Base-by-base conservation (phyloP, 495 filamentous ascomycete species). In the Penicilliopsis zonata region DNA sequence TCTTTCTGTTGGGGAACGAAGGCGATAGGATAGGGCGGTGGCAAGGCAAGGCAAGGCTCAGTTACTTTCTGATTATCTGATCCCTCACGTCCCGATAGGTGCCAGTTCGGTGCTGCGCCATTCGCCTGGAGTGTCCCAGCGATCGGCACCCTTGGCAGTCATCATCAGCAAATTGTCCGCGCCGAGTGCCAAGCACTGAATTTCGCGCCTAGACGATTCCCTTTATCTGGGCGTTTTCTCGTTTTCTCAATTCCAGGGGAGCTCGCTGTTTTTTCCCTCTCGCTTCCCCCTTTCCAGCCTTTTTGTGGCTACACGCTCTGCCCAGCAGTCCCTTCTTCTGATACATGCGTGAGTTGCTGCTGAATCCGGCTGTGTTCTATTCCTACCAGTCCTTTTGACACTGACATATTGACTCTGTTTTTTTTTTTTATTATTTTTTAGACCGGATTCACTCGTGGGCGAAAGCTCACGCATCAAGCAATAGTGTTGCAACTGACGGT, bases 361-460 rank as follows among this genome's bases (percentile, higher is more conserved):
- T n/a, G n/a, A n/a, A 4, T 30, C 13, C 12, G 7, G 5, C 13
- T 5, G 9, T 13, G 5, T 28, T 13, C 28, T 30, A 23, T 10
- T 23, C 21, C 10, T 23, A 23, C 10, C 21, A 6, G 6, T 23
- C 10, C 21, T 6, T 6, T 23, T 23, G 21, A 6, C 5, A 16
- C 28, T 30, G 6, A 30, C 22, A 30, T 36, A n/a, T n/a, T n/a
- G n/a, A n/a, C n/a, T n/a, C n/a, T n/a, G n/a, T n/a, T n/a, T n/a
- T n/a, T n/a, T n/a, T n/a, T n/a, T 31, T n/a, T 29, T 25, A 17
- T 16, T 25, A 23, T 5, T 8, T 23, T 23, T 3, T 28, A 63
- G 59, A 63, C 59, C 57, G 53, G 35, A 59, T 61, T 58, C 46
- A 53, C 38, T 59, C 59, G 59, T 63, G 59, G 59, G 59, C 59